Conservation (phyloP, 2,329 filamentous ascomycete genomes). For the Cryoendolithus antarcticus region DNA sequence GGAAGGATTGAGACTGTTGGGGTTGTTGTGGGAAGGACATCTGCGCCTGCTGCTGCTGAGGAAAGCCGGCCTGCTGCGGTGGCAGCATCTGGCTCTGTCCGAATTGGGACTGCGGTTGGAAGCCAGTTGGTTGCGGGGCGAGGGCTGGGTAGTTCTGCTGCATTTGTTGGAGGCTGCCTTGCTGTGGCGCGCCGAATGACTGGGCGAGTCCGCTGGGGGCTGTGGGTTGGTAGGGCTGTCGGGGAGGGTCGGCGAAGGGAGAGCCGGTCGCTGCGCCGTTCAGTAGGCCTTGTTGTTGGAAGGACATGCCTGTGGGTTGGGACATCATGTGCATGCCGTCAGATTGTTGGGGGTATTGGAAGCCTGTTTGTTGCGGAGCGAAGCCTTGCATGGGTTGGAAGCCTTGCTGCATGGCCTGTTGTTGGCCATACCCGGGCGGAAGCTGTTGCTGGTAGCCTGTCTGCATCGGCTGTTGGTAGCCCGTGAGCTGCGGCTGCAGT, state of each 20-base stretch:
- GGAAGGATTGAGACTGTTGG: constrained; percentile 1
- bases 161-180: constrained; percentile 19
- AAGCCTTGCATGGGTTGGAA: constrained; percentile 18
- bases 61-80: constrained; percentile 28
- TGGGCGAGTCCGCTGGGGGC: constrained; percentile 27
- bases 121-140: constrained; percentile 44
- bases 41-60: too few species aligned
- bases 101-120: constrained; percentile 6
- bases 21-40: too few species aligned
- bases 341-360: constrained; percentile 20
- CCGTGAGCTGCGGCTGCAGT: constrained; percentile 75
- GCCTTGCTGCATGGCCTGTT: constrained; percentile 29
- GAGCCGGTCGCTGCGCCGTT: constrained; percentile 33
- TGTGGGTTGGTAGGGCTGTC: constrained; percentile 27
- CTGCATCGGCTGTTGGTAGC: constrained; percentile 32
- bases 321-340: constrained; percentile 27
- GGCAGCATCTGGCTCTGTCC: neutral
- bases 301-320: constrained; percentile 21
- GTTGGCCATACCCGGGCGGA: constrained; percentile 66
- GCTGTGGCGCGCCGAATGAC: constrained; percentile 21
- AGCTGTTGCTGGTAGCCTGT: constrained; percentile 26
- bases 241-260: constrained; percentile 45
- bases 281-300: constrained; percentile 40
- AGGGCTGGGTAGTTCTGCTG: constrained; percentile 22
- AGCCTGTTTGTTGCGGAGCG: constrained; percentile 19